Conservation (phyloP, 192 early-diverging fungal species). For the Coemansia sp. region DNA sequence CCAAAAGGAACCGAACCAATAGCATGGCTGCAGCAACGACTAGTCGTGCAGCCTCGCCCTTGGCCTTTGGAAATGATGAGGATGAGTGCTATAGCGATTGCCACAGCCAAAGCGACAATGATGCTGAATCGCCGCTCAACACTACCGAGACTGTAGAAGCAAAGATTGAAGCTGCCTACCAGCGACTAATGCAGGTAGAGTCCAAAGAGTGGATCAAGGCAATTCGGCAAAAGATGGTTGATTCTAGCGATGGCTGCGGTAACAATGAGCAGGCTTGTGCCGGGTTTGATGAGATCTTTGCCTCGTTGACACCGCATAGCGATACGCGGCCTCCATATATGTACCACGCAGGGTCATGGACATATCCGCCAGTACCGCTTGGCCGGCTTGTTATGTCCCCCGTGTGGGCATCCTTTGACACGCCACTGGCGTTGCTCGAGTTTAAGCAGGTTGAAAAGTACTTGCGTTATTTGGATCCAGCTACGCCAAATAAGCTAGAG, state of each 20-base stretch:
- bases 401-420: constrained; percentile 39
- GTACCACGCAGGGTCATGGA: constrained; percentile 45
- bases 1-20: constrained; percentile 11
- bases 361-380: constrained; percentile 44
- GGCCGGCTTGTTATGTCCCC: constrained; percentile 44
- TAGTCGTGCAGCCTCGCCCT: constrained; percentile 12
- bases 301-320: constrained; percentile 11
- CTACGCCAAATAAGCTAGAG: constrained; percentile 42
- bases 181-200: constrained; percentile 40
- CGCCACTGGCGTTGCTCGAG: constrained; percentile 45
- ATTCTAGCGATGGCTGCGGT: constrained; percentile 13
- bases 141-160: constrained; percentile 11
- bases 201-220: constrained; percentile 46
- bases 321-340: constrained; percentile 32
- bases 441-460: constrained; percentile 48
- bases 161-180: constrained; percentile 37
- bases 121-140: constrained; percentile 2
- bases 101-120: constrained; percentile 18
- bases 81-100: constrained; percentile 5
- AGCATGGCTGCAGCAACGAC: constrained; percentile 16
- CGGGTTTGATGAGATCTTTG: constrained; percentile 41
- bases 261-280: constrained; percentile 3
- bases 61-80: constrained; percentile 8
- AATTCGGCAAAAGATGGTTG: constrained; percentile 49
- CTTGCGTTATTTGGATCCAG: constrained; percentile 50